These are phyloP conservation scores for Tolypocladium capitatum DNA, from an alignment of 2,329 filamentous ascomycete species.

Conservation along the genomic window DNA sequence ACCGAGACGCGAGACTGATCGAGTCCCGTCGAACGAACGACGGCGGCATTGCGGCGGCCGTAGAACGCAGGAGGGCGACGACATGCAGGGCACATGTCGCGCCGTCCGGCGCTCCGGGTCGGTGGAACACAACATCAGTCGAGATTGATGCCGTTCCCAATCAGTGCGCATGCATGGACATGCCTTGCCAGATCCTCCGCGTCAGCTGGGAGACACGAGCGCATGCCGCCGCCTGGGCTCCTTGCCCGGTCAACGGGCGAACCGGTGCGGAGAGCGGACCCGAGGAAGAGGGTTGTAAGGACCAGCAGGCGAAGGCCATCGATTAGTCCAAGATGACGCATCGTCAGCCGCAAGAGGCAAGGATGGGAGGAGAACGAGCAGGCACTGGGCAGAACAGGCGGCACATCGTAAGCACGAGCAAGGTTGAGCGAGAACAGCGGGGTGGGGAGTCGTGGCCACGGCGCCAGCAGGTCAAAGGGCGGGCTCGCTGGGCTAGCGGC, in stretches of 20 bases:
- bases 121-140: constrained; percentile 3
- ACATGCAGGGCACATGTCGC: constrained; percentile 2
- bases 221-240: neutral
- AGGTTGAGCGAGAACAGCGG: neutral
- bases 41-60: neutral
- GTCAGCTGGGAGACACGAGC: neutral
- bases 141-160: neutral
- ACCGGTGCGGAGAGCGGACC: neutral
- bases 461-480: too few relatives aligned
- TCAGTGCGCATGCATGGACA: neutral
- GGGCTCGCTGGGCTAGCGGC: too few relatives aligned
- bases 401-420: too few relatives aligned
- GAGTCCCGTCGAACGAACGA: neutral
- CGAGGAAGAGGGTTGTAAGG: too few relatives aligned
- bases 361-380: too few relatives aligned
- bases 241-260: neutral
- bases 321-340: too few relatives aligned
- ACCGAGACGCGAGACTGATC: neutral
- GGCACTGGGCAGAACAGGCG: too few relatives aligned
- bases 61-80: constrained; percentile 7
- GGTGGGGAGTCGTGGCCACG: too few relatives aligned
- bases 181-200: neutral
- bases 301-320: neutral
- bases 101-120: constrained; percentile 3
- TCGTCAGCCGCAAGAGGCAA: neutral